Base-by-base conservation (phyloP, 2,329 filamentous ascomycete genomes). In the Neopestalotiopsis sp. region DNA sequence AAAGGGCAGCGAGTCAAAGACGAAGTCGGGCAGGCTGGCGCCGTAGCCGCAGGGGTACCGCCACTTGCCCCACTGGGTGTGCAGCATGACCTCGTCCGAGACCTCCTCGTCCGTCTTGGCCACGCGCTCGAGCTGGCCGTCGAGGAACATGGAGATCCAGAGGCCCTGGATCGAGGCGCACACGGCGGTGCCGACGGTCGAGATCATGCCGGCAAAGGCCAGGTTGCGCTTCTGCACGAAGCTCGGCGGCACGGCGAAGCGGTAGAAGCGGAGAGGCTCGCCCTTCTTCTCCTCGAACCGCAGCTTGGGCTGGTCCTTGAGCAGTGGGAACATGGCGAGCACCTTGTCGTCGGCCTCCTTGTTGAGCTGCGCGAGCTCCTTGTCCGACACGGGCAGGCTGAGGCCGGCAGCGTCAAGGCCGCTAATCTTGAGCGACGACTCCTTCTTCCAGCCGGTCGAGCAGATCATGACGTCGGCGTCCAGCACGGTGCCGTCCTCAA, bases 1-100 rank as follows among this genome's bases (percentile, higher is more conserved):
- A 75, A 88, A 91, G 6, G 87, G 87, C 61, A 90, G 66, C 4
- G 83, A 83, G 74, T 91, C 89, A 69, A 90, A 90, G 2, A 88
- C 86, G 40, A 90, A 83, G 73, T 90, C 88, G 0, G 85, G 85
- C 68, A 83, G 80, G 38, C 76, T 75, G 1, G 80, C 79, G 0
- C 88, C 88, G 70, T 87, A 86, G 0, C 87, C 87, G 62, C 77
- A 81, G 4, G 85, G 84, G 67, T 87, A 86, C 14, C 88, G 79
- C 76, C 83, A 84, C 45, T 81, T 81, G 0, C 84, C 84, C 71
- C 85, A 91, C 53, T 87, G 83, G 5, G 83, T 83, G 66, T 88
- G 82, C 58, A 89, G 76, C 57, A 86, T 81, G 1, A 85, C 82
- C 61, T 86, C 82, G 74, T 72, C 70, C 34, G 64, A 71, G 5